Base-by-base conservation (phyloP, 2,329 filamentous ascomycete genomes). In the Keithomyces neogunnii region DNA sequence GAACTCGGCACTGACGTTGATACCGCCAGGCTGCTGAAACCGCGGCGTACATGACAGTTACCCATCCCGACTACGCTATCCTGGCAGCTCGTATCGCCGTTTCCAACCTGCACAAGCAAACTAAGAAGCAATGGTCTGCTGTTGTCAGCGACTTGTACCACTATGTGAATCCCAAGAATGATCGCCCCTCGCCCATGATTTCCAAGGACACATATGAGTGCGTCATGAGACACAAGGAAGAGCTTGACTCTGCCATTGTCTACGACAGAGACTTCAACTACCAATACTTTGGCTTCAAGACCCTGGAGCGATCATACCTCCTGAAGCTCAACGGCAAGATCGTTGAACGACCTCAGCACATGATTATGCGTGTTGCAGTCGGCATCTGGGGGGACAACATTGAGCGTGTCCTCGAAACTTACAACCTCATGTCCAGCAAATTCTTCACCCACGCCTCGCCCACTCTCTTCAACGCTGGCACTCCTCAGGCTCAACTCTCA, bases 221-320 rank as follows among this genome's bases (percentile, higher is more conserved):
- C 56, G 87, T 99, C 58, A 93, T 96, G 88, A 88, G 87, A 65
- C 90, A 99, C 72, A 90, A 89, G 63, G 93, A 96, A 51, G 93
- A 99, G 73, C 81, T 99, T 52, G 96, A 99, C 78, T 97, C 92
- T 43, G 93, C 93, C 63, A 97, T 99, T 68, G 92, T 99, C 63
- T 99, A 97, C 65, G 93, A 99, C 75, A 88, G 93, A 61, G 93
- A 99, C 69, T 99, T 99, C 81, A 96, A 97, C 81, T 99, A 99
- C 78, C 93, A 99, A 76, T 99, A 95, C 76, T 99, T 99, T 65
- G 93, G 93, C 58, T 99, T 99, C 84, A 99, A 99, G 82, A 99
- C 93, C 6, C 78, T 99, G 39, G 93, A 99, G 78, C 86, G 93
- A 55, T 99, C 93, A 65, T 99, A 99, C 66, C 85, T 99, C 49